Evolutionary conservation across 2,329 filamentous ascomycete genomes (phyloP), one percentile per base, ranked within the genome.

Genomic region (Hypoxylon sp.): DNA sequence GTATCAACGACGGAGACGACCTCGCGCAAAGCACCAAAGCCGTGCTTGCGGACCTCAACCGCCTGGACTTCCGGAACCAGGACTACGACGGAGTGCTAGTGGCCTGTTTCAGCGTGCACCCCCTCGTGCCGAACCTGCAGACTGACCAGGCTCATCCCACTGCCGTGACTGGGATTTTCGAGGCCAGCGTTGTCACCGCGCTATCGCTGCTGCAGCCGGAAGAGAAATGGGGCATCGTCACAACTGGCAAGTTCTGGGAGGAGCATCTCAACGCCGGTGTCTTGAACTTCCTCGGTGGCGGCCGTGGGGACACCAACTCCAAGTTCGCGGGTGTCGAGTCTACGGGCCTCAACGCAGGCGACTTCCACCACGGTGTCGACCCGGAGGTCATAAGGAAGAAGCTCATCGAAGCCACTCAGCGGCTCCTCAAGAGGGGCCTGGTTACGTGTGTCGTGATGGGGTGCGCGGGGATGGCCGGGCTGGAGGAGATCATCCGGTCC

Each of bases 381-480:
- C 83, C 84, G 0, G 86, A 87, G 7, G 82, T 91, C 64, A 87
- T 97, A 37, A 80, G 82, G 37, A 75, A 75, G 62, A 88, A 87
- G 71, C 87, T 97, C 74, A 88, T 84, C 68, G 83, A 87, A 15
- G 93, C 93, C 0, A 91, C 92, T 0, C 86, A 84, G 74, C 80
- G 84, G 52, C 79, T 97, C 24, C 77, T 97, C 26, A 75, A 74
- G 6, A 81, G 81, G 11, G 79, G 82, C 3, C 85, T 93, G 0
- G 85, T 94, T 0, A 81, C 82, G 4, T 91, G 89, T 22, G 86
- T 97, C 6, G 91, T 92, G 72, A 85, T 97, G 81, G 94, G 94
- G 0, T 97, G 94, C 75, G 94, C 92, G 2, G 94, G 93, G 0
- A 97, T 97, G 94, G 89, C 90, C 0, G 94, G 93, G 0, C 84